Base-by-base conservation (phyloP, 345 rosid genomes). In the Boechera stricta region DNA sequence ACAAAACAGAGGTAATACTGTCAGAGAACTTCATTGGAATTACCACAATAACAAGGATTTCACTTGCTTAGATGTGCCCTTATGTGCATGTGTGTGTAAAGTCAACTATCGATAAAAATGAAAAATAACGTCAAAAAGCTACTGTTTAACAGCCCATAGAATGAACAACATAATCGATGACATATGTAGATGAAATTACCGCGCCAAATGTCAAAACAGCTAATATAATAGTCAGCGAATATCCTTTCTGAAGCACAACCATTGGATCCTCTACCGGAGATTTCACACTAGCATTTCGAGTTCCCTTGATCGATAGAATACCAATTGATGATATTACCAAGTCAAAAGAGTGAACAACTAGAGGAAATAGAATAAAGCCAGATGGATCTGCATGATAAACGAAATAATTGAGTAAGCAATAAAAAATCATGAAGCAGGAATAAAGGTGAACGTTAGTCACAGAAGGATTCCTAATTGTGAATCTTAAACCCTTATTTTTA, bases 201-300 rank as follows among this genome's bases (percentile, higher is more conserved):
- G 71, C 91, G 60, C 85, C 84, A 82, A 94, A 94, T 64, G 98
- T 80, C 69, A 94, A 47, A 61, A 94, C 94, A 11, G 98, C 97
- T 82, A 94, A 84, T 78, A 89, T 81, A 83, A 94, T 80, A 26
- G 95, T 82, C 55, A 94, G 51, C 26, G 94, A 92, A 74, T 94
- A 94, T 86, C 98, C 98, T 89, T 86, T 94, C 88, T 94, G 93
- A 79, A 94, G 97, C 76, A 90, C 82, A 72, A 89, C 75, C 98
- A 92, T 92, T 9, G 98, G 98, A 84, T 94, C 98, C 84, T 92
- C 98, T 32, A 87, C 57, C 24, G 91, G 81, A 53, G 86, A 84
- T 84, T 90, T 92, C 56, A 82, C 82, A 84, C 89, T 80, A 71
- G 95, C 81, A 60, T 83, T 87, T 24, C 97, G 91, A 47, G 89